phyloP scores from a whole-genome alignment of 2,329 filamentous ascomycete species.

The Alternaria rosae region DNA sequence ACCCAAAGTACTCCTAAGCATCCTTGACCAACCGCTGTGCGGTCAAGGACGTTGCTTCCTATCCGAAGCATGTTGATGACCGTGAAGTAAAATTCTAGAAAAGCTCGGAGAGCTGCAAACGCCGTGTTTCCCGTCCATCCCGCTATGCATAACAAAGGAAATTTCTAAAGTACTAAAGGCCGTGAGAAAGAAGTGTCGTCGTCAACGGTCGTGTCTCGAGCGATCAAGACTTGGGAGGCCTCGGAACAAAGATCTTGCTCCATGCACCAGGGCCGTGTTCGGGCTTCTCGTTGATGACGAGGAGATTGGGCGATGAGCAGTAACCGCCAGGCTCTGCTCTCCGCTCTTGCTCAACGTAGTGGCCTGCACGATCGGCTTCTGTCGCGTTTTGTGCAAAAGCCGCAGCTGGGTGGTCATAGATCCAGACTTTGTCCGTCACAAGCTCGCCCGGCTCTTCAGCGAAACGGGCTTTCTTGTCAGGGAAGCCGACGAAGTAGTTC shows the following conservation, averaged over 20 bases:
- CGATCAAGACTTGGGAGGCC: conserved; percentile 23
- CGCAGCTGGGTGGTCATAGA: conserved; percentile 44
- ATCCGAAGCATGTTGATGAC: not conserved
- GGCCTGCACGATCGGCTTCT: conserved; percentile 34
- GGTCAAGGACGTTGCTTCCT: not conserved
- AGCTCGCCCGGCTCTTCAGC: conserved; percentile 64
- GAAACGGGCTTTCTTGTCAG: conserved; percentile 67
- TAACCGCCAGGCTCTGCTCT: conserved; percentile 62
- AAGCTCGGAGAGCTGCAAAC: conserved; percentile 4
- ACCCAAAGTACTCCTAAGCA: not conserved
- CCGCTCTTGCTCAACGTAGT: conserved; percentile 50
- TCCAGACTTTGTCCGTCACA: conserved; percentile 63
- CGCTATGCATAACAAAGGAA: conserved; percentile 18
- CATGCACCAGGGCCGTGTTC: conserved; percentile 43
- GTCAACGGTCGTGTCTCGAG: not conserved
- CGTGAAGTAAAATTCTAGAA: not conserved
- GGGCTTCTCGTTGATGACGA: conserved; percentile 53
- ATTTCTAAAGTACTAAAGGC: conserved; percentile 15
- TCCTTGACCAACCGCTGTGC: not conserved
- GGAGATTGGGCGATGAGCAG: conserved; percentile 63
- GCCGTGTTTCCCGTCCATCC: conserved; percentile 2
- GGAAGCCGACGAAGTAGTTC: conserved; percentile 64
- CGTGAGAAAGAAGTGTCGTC: conserved; percentile 11
- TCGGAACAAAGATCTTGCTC: conserved; percentile 40
- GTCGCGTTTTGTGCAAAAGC: conserved; percentile 37